A percentile compares a stretch with the other conserved stretches of the same genome.
Evolutionary conservation across 768 basidiomycete genomes (phyloP).

Genomic region (Boletus huronensis): DNA sequence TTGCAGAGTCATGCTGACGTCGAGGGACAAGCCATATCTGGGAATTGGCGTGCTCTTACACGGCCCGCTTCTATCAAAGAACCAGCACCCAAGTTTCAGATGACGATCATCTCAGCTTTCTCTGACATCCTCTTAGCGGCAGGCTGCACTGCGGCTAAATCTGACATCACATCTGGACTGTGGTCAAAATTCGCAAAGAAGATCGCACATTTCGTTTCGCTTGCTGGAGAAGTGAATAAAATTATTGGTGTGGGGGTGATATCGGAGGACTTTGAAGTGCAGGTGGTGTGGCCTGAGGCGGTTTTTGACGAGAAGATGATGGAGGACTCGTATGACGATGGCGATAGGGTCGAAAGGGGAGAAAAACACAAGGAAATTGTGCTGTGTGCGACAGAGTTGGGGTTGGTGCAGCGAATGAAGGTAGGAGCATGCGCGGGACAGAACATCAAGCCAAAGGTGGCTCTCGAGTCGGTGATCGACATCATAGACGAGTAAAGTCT

Average conservation of each 20-base stretch:
- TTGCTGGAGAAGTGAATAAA: slow-evolving; percentile 44
- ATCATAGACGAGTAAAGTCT: slow-evolving; percentile 12
- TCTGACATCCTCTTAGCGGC: slow-evolving; percentile 27
- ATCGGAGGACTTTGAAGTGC: slow-evolving; percentile 27
- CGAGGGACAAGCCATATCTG: slow-evolving; percentile 43
- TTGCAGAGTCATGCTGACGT: neutral
- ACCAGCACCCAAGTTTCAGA: slow-evolving; percentile 3
- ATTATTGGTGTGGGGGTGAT: slow-evolving; percentile 21
- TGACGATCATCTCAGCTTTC: slow-evolving; percentile 17
- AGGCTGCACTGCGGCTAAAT: slow-evolving; percentile 16
- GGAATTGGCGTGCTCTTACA: slow-evolving; percentile 12
- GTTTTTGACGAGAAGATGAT: slow-evolving; percentile 14
- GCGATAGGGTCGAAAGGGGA: neutral
- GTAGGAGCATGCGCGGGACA: slow-evolving; percentile 7
- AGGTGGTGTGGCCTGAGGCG: slow-evolving; percentile 9
- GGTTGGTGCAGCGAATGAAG: slow-evolving; percentile 24
- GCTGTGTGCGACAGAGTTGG: slow-evolving; percentile 35
- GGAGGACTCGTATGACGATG: slow-evolving; percentile 28
- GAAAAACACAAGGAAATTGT: slow-evolving; percentile 11
- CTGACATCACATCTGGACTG: slow-evolving; percentile 37
- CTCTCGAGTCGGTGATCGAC: slow-evolving; percentile 28
- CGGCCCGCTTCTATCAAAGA: slow-evolving; percentile 15
- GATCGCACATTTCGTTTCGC: slow-evolving; percentile 39
- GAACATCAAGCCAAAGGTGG: slow-evolving; percentile 34
- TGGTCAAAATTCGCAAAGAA: slow-evolving; percentile 39